Conservation (phyloP, 2,329 filamentous ascomycete genomes). For the Lecanicillium sp. region DNA sequence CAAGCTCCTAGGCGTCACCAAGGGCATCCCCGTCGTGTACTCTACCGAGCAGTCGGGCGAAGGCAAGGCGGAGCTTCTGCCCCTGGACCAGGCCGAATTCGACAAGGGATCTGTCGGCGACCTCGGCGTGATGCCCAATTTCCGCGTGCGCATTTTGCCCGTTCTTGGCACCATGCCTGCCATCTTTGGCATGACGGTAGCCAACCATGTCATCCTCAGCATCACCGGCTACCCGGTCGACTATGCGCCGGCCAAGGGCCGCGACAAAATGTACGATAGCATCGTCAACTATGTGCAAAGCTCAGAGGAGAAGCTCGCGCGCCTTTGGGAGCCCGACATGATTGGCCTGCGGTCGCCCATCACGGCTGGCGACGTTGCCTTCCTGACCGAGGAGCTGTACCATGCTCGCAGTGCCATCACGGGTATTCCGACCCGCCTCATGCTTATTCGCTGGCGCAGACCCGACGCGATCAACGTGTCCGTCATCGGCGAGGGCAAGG, state of each 20-base stretch:
- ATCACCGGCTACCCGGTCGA: conserved; percentile 80
- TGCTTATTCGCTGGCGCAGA: conserved; percentile 73
- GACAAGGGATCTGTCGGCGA: conserved; percentile 80
- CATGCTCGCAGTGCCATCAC: conserved; percentile 76
- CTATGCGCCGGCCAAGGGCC: conserved; percentile 71
- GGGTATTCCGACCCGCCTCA: conserved; percentile 71
- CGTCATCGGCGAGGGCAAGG: conserved; percentile 55
- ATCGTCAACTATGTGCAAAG: conserved; percentile 71
- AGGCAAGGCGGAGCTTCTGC: conserved; percentile 84
- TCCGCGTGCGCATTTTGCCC: conserved; percentile 88
- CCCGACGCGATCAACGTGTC: conserved; percentile 54
- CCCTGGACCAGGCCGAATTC: conserved; percentile 82
- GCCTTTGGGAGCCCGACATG: conserved; percentile 27
- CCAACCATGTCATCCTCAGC: conserved; percentile 86
- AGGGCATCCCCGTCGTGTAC: conserved; percentile 86
- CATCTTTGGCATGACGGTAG: conserved; percentile 84
- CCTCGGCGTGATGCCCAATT: conserved; percentile 83
- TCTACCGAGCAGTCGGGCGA: conserved; percentile 85
- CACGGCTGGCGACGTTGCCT: conserved; percentile 74
- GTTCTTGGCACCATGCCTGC: conserved; percentile 97
- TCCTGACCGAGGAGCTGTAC: conserved; percentile 85
- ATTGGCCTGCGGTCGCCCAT: conserved; percentile 75
- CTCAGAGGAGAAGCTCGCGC: conserved; percentile 69
- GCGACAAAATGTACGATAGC: conserved; percentile 88
- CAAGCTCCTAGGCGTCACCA: conserved; percentile 69